Evolutionary conservation across 768 basidiomycete species (phyloP).

Genomic region (Rhodotorula sphaerocarpa): DNA sequence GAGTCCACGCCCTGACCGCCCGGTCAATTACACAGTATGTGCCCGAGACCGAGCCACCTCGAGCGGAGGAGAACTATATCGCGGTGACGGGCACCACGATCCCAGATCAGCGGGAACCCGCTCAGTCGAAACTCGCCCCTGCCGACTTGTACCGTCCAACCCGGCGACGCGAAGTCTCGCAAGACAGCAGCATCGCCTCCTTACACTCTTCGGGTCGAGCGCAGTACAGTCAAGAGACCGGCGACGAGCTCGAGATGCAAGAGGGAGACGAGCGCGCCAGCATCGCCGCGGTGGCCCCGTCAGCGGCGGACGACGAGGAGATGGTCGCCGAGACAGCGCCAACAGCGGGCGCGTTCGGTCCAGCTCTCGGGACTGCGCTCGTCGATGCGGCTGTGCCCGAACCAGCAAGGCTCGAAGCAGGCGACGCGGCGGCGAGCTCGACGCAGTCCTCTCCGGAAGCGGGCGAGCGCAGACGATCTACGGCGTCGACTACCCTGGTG

Average conservation of each 20-base stretch:
- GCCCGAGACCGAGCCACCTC: conserved; percentile 23
- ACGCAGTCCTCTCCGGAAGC: background rate
- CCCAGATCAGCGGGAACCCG: conserved; percentile 13
- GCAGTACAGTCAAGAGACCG: background rate
- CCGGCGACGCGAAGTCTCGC: background rate
- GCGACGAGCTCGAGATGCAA: background rate
- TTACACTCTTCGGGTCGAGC: no score
- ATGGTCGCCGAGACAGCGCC: background rate
- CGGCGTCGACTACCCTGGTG: background rate
- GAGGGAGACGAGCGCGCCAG: background rate
- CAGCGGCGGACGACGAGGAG: background rate
- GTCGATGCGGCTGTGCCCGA: no score
- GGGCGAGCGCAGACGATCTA: background rate
- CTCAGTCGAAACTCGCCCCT: background rate
- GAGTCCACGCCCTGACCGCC: no score
- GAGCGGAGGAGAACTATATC: conserved; percentile 23
- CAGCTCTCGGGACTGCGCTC: background rate
- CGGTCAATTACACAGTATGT: conserved; percentile 9
- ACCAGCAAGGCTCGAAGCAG: no score
- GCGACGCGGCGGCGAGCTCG: background rate
- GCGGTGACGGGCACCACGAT: conserved; percentile 18
- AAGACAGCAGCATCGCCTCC: no score
- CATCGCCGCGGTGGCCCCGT: background rate
- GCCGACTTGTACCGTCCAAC: background rate
- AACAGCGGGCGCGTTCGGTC: background rate